phyloP scores from a whole-genome alignment of 2,329 filamentous ascomycete species.

The Pseudogymnoascus sp. region DNA sequence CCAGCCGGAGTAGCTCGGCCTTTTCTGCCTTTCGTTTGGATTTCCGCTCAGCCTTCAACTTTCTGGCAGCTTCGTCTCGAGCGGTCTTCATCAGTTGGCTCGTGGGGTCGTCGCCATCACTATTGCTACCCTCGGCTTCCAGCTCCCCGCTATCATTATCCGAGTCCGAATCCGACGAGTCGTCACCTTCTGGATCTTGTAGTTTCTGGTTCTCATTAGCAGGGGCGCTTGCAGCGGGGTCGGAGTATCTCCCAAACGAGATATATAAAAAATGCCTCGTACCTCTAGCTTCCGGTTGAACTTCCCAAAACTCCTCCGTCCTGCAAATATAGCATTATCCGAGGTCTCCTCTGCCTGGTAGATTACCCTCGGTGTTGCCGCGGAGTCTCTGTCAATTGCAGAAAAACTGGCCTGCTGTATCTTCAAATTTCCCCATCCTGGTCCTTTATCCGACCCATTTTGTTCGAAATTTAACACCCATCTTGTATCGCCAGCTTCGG shows the following conservation, averaged over 20 bases:
- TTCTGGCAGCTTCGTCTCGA: slow-evolving; percentile 37
- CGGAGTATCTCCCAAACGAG: background rate
- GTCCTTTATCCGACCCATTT: slow-evolving; percentile 29
- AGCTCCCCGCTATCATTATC: slow-evolving; percentile 25
- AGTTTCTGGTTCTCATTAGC: slow-evolving; percentile 28
- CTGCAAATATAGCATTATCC: slow-evolving; percentile 29
- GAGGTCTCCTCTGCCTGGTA: slow-evolving; percentile 25
- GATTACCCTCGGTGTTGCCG: slow-evolving; percentile 13
- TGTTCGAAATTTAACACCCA: slow-evolving; percentile 62
- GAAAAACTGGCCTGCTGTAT: slow-evolving; percentile 58
- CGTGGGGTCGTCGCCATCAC: slow-evolving; percentile 33
- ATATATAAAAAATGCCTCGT: slow-evolving; percentile 8
- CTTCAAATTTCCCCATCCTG: slow-evolving; percentile 33
- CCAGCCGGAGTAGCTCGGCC: slow-evolving; percentile 43
- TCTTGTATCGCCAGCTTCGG: slow-evolving; percentile 60
- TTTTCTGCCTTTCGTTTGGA: slow-evolving; percentile 43
- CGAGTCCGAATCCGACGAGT: slow-evolving; percentile 32
- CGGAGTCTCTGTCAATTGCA: slow-evolving; percentile 35
- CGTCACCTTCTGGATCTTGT: slow-evolving; percentile 30
- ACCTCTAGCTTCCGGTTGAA: slow-evolving; percentile 35
- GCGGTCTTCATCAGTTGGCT: slow-evolving; percentile 38
- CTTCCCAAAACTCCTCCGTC: slow-evolving; percentile 44
- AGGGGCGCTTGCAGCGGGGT: slow-evolving; percentile 22
- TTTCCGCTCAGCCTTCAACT: slow-evolving; percentile 36
- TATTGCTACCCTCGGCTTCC: slow-evolving; percentile 25